Percentiles rank a stretch among this genome's conserved stretches.
These are phyloP conservation scores for Knufia fluminis DNA, from an alignment of 2,329 filamentous ascomycete genomes.

Conservation along the genomic window DNA sequence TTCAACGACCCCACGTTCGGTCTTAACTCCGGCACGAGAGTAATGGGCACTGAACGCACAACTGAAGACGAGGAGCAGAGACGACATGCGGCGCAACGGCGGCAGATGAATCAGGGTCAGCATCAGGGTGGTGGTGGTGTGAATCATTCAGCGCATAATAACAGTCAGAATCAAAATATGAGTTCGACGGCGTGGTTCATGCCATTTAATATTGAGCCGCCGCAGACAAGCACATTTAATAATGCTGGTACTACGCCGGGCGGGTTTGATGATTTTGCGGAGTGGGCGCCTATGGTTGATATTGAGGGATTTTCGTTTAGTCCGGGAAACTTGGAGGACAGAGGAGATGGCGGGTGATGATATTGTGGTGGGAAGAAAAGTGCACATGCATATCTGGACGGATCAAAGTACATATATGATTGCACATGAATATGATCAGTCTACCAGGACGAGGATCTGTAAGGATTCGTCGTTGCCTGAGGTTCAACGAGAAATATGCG, in stretches of 20 bases:
- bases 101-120: background rate
- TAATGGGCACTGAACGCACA: background rate
- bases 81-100: background rate
- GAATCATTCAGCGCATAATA: no score
- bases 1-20: conserved; percentile 32
- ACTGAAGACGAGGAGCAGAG: background rate
- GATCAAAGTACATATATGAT: no score
- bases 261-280: conserved; percentile 4
- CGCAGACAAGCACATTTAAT: conserved; percentile 33
- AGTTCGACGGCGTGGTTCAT: conserved; percentile 66
- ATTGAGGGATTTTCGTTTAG: background rate
- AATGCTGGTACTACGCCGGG: conserved; percentile 17
- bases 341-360: background rate
- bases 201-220: conserved; percentile 82
- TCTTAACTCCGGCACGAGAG: conserved; percentile 16
- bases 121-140: no score
- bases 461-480: no score
- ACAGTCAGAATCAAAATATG: conserved; percentile 4
- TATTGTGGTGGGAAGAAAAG: no score
- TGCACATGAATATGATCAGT: no score
- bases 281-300: background rate
- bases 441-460: no score
- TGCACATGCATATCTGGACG: no score
- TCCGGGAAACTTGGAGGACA: background rate
- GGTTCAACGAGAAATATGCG: no score